These are phyloP conservation scores for Coccomyxa sp. DNA, from an alignment of 139 green algal genomes.

Conservation along the genomic window DNA sequence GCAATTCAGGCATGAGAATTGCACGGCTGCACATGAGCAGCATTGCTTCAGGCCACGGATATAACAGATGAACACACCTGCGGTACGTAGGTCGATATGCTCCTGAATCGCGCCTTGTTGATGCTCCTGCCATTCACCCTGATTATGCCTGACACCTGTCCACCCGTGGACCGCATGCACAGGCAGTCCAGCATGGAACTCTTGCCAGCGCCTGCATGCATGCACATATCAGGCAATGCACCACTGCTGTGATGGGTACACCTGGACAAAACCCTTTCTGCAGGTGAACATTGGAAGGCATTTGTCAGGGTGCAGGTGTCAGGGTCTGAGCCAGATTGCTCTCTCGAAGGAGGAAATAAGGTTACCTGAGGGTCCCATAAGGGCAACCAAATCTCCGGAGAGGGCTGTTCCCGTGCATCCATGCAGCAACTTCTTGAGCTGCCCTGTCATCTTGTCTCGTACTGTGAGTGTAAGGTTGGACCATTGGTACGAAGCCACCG, in stretches of 20 bases:
- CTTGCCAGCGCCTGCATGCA: neutral
- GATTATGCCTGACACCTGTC: neutral
- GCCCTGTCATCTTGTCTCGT: neutral
- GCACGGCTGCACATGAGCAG: too few relatives aligned
- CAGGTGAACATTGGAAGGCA: too few relatives aligned
- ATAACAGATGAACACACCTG: too few relatives aligned
- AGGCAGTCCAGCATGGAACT: slow-evolving; percentile 7
- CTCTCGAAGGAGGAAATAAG: too few relatives aligned
- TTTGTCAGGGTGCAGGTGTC: too few relatives aligned
- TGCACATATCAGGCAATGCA: neutral
- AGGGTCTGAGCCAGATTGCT: too few relatives aligned
- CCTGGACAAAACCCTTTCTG: too few relatives aligned
- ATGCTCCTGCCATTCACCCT: neutral
- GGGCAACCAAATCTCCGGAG: neutral
- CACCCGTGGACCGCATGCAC: neutral
- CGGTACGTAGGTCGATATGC: neutral
- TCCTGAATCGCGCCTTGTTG: neutral
- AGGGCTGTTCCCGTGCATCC: neutral
- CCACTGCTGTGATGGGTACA: neutral
- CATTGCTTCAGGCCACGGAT: too few relatives aligned
- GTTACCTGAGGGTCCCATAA: slow-evolving; percentile 1
- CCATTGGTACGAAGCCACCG: neutral
- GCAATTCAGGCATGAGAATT: too few relatives aligned
- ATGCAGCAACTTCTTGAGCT: neutral
- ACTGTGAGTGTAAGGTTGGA: neutral